Evolutionary conservation across 768 basidiomycete species (phyloP).

Genomic region (Pleurotus platypus): DNA sequence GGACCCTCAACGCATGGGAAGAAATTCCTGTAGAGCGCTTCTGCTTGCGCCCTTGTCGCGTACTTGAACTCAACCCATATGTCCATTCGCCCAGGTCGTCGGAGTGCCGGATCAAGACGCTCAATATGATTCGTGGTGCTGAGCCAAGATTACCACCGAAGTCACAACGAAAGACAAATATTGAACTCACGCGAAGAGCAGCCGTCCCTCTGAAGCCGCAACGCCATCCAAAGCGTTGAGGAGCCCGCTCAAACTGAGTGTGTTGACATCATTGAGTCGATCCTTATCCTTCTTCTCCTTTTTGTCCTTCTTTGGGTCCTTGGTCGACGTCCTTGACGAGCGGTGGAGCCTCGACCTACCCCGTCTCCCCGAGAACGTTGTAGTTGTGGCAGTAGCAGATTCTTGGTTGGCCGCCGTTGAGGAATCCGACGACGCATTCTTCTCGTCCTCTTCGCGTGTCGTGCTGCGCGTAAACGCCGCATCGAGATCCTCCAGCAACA

Average conservation of each 20-base stretch:
- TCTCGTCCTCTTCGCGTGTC: conserved; percentile 49
- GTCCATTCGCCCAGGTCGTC: conserved; percentile 91
- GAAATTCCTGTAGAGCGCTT: conserved; percentile 85
- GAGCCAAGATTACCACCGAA: neutral
- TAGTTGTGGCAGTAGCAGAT: neutral
- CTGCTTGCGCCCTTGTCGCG: conserved; percentile 81
- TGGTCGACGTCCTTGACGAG: conserved; percentile 17
- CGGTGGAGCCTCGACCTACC: neutral
- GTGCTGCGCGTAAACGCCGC: conserved; percentile 83
- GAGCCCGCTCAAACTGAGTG: conserved; percentile 75
- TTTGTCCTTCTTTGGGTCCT: conserved; percentile 24
- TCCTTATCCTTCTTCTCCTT: conserved; percentile 48
- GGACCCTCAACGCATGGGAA: conserved; percentile 52
- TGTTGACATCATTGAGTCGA: conserved; percentile 73
- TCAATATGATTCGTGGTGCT: conserved; percentile 93
- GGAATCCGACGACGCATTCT: conserved; percentile 13
- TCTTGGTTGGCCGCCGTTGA: conserved; percentile 6
- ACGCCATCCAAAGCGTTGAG: conserved; percentile 86
- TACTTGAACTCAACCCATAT: conserved; percentile 91
- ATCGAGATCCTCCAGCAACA: conserved; percentile 88
- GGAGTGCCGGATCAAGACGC: conserved; percentile 83
- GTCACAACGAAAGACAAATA: neutral
- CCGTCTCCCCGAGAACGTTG: neutral
- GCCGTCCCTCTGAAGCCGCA: conserved; percentile 80
- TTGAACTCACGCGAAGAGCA: conserved; percentile 79